These are phyloP conservation scores for Brasilioporus rufonigricans DNA, from an alignment of 768 basidiomycete species.

Conservation along the genomic window DNA sequence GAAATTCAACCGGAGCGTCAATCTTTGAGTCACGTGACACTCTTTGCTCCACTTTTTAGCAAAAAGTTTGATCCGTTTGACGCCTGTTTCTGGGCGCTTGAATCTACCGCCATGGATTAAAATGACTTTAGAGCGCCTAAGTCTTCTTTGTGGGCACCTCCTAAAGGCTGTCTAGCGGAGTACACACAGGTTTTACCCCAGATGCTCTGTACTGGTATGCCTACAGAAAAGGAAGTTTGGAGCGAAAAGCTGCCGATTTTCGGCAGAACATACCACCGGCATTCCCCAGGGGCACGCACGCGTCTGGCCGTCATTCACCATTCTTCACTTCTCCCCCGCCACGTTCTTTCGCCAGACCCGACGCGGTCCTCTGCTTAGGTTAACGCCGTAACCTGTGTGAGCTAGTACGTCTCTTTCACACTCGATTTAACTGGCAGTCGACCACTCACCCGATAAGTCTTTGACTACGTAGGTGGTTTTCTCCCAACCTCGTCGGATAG, in stretches of 20 bases:
- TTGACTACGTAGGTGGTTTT: background rate
- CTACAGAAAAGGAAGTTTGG: conserved; percentile 21
- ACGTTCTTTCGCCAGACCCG: background rate
- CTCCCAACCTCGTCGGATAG: background rate
- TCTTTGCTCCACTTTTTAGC: background rate
- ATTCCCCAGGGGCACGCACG: conserved; percentile 5
- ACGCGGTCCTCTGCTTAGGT: background rate
- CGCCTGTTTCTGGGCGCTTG: conserved; percentile 17
- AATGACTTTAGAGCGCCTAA: background rate
- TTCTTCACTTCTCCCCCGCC: background rate
- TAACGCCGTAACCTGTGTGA: background rate
- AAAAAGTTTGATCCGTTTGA: conserved; percentile 1
- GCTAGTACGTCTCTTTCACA: background rate
- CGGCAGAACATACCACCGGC: conserved; percentile 4
- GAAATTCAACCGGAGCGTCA: conserved; percentile 27
- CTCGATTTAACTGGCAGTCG: background rate
- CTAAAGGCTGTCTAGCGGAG: background rate
- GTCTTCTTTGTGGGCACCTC: background rate
- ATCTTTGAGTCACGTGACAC: conserved; percentile 15
- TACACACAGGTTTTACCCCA: no score
- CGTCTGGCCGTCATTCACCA: background rate
- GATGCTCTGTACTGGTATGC: background rate
- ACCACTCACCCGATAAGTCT: background rate
- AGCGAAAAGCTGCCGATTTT: conserved; percentile 11
- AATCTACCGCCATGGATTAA: background rate